phyloP scores from a whole-genome alignment of 2,329 filamentous ascomycete genomes.

The Bisporella sp. region DNA sequence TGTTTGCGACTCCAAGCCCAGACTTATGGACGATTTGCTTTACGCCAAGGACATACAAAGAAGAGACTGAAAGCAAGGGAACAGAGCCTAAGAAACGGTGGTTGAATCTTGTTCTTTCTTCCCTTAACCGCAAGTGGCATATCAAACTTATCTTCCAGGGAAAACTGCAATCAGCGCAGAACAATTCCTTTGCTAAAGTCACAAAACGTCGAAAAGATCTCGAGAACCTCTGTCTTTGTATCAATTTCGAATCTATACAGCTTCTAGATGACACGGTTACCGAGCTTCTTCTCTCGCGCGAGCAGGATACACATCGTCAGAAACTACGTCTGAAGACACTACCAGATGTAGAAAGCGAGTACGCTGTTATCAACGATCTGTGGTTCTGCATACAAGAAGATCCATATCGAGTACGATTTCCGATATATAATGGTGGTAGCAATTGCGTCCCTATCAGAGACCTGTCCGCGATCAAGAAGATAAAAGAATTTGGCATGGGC shows the following conservation, averaged over 20 bases:
- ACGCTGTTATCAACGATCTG: conserved; percentile 10
- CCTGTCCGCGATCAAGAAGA: conserved; percentile 13
- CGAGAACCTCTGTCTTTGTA: conserved; percentile 10
- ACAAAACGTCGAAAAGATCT: conserved; percentile 7
- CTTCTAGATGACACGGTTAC: conserved; percentile 14
- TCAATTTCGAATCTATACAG: conserved; percentile 4
- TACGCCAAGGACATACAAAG: too few species aligned
- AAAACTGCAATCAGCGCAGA: conserved; percentile 9
- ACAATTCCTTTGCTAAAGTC: conserved; percentile 5
- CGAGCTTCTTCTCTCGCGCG: conserved; percentile 7
- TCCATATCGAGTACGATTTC: conserved; percentile 10
- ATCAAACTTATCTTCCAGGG: conserved; percentile 8
- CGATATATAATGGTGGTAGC: conserved; percentile 6
- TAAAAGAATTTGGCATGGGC: conserved; percentile 11
- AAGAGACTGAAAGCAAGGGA: too few species aligned
- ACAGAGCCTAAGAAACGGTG: too few species aligned
- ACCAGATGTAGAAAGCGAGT: conserved; percentile 11
- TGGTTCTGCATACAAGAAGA: conserved; percentile 12
- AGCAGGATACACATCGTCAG: conserved; percentile 7
- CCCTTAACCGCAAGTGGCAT: conserved; percentile 6
- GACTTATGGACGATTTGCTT: too few species aligned
- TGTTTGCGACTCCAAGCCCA: too few species aligned
- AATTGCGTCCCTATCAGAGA: conserved; percentile 10
- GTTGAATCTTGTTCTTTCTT: too few species aligned
- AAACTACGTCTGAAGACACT: conserved; percentile 8